phyloP scores from a whole-genome alignment of 192 early-diverging fungal species.

The Anaeromyces robustus region DNA sequence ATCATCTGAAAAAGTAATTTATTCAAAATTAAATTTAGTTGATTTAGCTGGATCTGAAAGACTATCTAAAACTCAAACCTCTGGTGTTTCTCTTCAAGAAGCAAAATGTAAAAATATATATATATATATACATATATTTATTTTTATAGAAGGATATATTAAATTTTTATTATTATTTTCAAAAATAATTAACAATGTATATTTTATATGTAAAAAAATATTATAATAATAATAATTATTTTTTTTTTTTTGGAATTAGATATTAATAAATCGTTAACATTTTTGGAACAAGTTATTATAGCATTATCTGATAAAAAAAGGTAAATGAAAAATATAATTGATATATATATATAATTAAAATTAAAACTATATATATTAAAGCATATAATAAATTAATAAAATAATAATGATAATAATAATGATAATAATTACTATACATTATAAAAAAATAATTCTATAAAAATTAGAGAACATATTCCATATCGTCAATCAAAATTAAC shows the following conservation, averaged over 20 bases:
- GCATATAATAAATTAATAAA: too few relatives aligned
- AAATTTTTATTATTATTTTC: too few relatives aligned
- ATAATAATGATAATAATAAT: background rate
- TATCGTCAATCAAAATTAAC: slow-evolving; percentile 46
- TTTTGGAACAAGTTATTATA: slow-evolving; percentile 48
- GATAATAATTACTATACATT: background rate
- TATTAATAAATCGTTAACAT: slow-evolving; percentile 45
- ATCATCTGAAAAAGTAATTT: slow-evolving; percentile 33
- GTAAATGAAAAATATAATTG: too few relatives aligned
- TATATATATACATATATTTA: too few relatives aligned
- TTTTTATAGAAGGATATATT: too few relatives aligned
- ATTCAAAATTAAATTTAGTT: slow-evolving; percentile 40
- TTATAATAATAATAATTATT: background rate
- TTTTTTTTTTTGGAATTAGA: slow-evolving; percentile 8
- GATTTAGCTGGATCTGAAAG: slow-evolving; percentile 42
- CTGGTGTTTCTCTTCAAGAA: slow-evolving; percentile 35
- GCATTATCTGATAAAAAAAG: slow-evolving; percentile 41
- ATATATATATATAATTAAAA: too few relatives aligned
- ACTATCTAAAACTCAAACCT: slow-evolving; percentile 41
- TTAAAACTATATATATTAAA: too few relatives aligned
- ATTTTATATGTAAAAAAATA: too few relatives aligned
- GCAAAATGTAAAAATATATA: slow-evolving; percentile 54
- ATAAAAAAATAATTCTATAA: too few relatives aligned
- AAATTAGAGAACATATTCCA: slow-evolving; percentile 37
- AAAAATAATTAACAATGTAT: too few relatives aligned